Evolutionary conservation across 768 basidiomycete species (phyloP), one percentile per base, ranked within the genome.

Genomic region (Pleurotus tuoliensis): DNA sequence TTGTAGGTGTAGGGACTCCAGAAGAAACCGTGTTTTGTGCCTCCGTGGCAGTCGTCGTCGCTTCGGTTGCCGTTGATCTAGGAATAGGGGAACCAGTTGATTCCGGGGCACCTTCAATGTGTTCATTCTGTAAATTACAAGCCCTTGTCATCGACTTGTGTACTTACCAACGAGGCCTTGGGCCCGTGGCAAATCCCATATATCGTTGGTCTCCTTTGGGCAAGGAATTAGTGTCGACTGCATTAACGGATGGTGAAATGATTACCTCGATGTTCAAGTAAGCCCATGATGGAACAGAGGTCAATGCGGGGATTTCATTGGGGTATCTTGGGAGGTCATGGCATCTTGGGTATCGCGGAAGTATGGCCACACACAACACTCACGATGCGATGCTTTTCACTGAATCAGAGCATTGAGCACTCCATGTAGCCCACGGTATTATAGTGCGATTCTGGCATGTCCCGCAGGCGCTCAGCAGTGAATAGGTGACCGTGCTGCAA

Each of bases 201-300:
- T 60, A 45, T 72, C 56, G 53, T 64, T 68, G 7, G 63, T 44
- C 41, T 44, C 41, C 41, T 44, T 44, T 44, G 20, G 16, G 15
- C 11, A 22, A 13, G 6, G 5, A 9, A 44, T 44, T 9, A 44
- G 41, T 15, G 6, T 22, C 41, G 20, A 9, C 11, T 22, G 20
- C 41, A 16, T 22, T n/a, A 44, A 13, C 11, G n/a, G n/a, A n/a
- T 7, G n/a, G 47, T 34, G 8, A 30, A 41, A 62, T 45, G 63
- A 78, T 77, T 62, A 72, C 58, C 45, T 48, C 66, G 18, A 86
- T 78, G 56, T 83, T 77, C 34, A 81, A 68, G 58, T 79, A 88
- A 11, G 85, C 85, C 86, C 86, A 88, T 9, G 76, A 76, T 7
- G 84, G 86, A 16, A 87, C 74, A 9, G 72, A 68, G 1, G 80